phyloP scores from a whole-genome alignment of 331 rosid species.

The Malus hybrid region DNA sequence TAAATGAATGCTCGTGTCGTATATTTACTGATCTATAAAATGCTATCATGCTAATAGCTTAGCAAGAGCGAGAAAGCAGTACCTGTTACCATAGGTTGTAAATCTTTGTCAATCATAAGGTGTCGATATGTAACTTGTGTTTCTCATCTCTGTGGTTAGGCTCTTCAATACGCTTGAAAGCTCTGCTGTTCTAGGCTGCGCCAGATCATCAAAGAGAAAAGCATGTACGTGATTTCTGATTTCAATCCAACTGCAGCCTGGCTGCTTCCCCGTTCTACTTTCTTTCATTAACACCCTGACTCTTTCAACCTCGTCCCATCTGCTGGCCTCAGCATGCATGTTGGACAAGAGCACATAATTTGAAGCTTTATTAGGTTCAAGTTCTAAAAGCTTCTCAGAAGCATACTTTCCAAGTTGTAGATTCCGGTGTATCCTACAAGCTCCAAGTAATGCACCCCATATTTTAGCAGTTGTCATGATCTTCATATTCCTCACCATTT shows the following conservation, averaged over 20 bases:
- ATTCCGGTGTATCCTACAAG: slow-evolving; percentile 23
- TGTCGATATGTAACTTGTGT: slow-evolving; percentile 3
- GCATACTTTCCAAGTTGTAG: slow-evolving; percentile 22
- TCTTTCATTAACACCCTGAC: slow-evolving; percentile 21
- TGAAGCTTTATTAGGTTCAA: slow-evolving; percentile 25
- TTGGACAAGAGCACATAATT: slow-evolving; percentile 37
- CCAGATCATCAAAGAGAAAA: slow-evolving; percentile 24
- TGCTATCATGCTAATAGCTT: background rate
- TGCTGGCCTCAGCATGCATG: slow-evolving; percentile 33
- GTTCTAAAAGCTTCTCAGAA: slow-evolving; percentile 22
- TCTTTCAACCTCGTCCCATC: slow-evolving; percentile 31
- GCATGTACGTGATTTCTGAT: slow-evolving; percentile 13
- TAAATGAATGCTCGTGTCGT: background rate
- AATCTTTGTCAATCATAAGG: slow-evolving; percentile 2
- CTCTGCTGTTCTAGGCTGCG: slow-evolving; percentile 13
- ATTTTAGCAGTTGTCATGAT: slow-evolving; percentile 18
- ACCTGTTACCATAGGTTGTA: background rate
- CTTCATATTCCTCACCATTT: slow-evolving; percentile 25
- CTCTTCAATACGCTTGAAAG: slow-evolving; percentile 11
- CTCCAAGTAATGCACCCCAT: slow-evolving; percentile 41
- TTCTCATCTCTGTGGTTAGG: slow-evolving; percentile 21
- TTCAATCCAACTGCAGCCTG: slow-evolving; percentile 43
- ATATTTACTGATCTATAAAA: background rate
- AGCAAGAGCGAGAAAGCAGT: background rate
- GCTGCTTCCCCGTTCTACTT: slow-evolving; percentile 25